A percentile compares a stretch with the other conserved stretches of the same genome.
Conservation (phyloP, 176 grass and related monocot genomes). For the Lolium rigidum region DNA sequence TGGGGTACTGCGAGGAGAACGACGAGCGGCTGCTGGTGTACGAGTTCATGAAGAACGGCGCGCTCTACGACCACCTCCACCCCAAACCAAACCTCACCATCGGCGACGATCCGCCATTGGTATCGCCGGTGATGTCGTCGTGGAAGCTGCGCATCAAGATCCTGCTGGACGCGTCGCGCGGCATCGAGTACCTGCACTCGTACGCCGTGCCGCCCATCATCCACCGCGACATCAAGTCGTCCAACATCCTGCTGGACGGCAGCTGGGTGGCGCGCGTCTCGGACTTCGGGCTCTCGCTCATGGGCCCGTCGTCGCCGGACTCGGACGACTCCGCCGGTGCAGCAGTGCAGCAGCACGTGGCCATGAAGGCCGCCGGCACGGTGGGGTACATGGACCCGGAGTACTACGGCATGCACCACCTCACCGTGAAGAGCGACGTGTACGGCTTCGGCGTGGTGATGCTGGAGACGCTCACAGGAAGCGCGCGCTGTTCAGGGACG, state of each 20-base stretch:
- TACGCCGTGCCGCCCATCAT: constrained; percentile 98
- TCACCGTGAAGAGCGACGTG: constrained; percentile 95
- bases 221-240: constrained; percentile 99
- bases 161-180: constrained; percentile 78
- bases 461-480: constrained; percentile 80
- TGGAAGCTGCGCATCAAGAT: constrained; percentile 91
- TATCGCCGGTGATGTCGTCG: constrained; percentile 58
- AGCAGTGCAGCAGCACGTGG: constrained; percentile 21
- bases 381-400: constrained; percentile 99
- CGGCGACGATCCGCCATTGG: neutral
- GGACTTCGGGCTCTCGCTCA: constrained; percentile 86
- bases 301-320: constrained; percentile 44
- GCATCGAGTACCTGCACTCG: constrained; percentile 96
- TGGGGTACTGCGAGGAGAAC: constrained; percentile 85
- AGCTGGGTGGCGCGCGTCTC: constrained; percentile 84
- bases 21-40: constrained; percentile 91
- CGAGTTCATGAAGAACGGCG: constrained; percentile 97
- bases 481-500: constrained; percentile 77
- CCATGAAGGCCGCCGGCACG: constrained; percentile 74
- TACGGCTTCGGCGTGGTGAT: constrained; percentile 94
- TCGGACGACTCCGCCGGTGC: constrained; percentile 14
- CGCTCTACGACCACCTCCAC: constrained; percentile 92
- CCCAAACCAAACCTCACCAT: neutral
- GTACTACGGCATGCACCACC: constrained; percentile 89
- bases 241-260: constrained; percentile 87